Percentiles rank a stretch among this genome's conserved stretches.
Evolutionary conservation across 2,329 filamentous ascomycete genomes (phyloP).

Genomic region (Grosmannia huntii): DNA sequence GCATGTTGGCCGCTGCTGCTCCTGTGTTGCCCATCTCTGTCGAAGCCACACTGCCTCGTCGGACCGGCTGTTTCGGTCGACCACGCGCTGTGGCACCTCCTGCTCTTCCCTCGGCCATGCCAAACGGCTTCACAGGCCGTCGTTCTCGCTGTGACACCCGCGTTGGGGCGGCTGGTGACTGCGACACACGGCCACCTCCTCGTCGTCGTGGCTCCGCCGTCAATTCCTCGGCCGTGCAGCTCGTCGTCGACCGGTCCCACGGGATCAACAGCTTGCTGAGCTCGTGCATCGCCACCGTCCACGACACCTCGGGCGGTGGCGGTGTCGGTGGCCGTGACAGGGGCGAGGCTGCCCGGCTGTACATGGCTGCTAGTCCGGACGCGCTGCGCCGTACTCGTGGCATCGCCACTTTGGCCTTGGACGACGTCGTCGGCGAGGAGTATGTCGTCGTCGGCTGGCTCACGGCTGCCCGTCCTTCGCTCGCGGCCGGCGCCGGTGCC

Average conservation of each 20-base stretch:
- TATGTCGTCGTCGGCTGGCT: constrained; percentile 53
- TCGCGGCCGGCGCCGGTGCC: constrained; percentile 31
- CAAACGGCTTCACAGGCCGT: constrained; percentile 43
- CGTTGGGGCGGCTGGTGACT: constrained; percentile 27
- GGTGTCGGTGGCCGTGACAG: constrained; percentile 40
- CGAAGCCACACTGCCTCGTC: constrained; percentile 38
- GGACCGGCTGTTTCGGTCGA: constrained; percentile 22
- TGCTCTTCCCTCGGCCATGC: constrained; percentile 37
- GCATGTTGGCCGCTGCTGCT: constrained; percentile 25
- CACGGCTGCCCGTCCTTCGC: constrained; percentile 5
- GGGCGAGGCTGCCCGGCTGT: constrained; percentile 16
- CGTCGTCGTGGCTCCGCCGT: constrained; percentile 49
- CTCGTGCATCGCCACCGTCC: constrained; percentile 74
- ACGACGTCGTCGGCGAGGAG: constrained; percentile 78
- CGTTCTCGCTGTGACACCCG: constrained; percentile 64
- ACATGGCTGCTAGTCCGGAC: constrained; percentile 36
- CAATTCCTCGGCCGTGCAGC: constrained; percentile 67
- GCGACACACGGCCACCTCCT: constrained; percentile 50
- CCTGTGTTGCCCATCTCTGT: constrained; percentile 15
- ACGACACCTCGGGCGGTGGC: constrained; percentile 70
- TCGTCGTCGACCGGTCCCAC: constrained; percentile 57
- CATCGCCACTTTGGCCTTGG: constrained; percentile 63
- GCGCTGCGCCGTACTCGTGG: constrained; percentile 51
- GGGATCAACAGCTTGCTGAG: constrained; percentile 75
- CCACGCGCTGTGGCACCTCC: constrained; percentile 10